Percentiles rank a stretch among this genome's conserved stretches.
Conservation (phyloP, 148 eudicot genomes). For the Mesembryanthemum crystallinum region DNA sequence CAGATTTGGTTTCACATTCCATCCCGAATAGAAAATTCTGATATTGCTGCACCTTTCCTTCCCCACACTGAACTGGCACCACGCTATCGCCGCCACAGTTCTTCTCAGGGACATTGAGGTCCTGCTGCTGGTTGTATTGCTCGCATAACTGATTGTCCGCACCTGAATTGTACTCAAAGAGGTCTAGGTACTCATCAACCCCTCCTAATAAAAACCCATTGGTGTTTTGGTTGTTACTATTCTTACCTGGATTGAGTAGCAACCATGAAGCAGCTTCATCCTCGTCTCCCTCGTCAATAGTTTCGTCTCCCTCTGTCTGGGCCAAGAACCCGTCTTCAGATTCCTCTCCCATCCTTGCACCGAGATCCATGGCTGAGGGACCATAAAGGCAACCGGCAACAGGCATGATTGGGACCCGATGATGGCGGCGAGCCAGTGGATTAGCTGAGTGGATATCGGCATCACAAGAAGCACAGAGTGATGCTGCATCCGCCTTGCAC, state of each 20-base stretch:
- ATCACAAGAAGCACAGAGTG: constrained; percentile 76
- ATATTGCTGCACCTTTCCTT: constrained; percentile 36
- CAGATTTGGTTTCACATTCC: constrained; percentile 53
- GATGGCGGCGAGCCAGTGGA: constrained; percentile 80
- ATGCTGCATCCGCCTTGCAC: constrained; percentile 91
- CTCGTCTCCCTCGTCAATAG: constrained; percentile 51
- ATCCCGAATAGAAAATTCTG: constrained; percentile 44
- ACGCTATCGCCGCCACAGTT: constrained; percentile 51
- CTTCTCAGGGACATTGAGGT: constrained; percentile 39
- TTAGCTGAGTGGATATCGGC: constrained; percentile 90
- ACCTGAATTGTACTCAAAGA: constrained; percentile 53
- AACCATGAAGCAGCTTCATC: constrained; percentile 90
- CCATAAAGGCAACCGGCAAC: constrained; percentile 35
- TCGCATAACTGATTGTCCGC: constrained; percentile 39
- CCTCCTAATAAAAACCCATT: constrained; percentile 48
- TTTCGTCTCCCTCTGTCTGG: constrained; percentile 28
- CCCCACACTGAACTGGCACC: constrained; percentile 53
- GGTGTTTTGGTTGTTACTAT: constrained; percentile 20
- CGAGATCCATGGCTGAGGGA: constrained; percentile 13
- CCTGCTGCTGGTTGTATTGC: constrained; percentile 41
- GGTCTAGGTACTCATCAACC: constrained; percentile 65
- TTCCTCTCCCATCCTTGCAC: constrained; percentile 10
- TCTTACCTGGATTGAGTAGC: constrained; percentile 54
- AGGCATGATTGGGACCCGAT: constrained; percentile 67
- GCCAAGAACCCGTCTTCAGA: constrained; percentile 34